Conservation (phyloP, 805 yeast genomes). For the Wickerhamiella occidentalis region DNA sequence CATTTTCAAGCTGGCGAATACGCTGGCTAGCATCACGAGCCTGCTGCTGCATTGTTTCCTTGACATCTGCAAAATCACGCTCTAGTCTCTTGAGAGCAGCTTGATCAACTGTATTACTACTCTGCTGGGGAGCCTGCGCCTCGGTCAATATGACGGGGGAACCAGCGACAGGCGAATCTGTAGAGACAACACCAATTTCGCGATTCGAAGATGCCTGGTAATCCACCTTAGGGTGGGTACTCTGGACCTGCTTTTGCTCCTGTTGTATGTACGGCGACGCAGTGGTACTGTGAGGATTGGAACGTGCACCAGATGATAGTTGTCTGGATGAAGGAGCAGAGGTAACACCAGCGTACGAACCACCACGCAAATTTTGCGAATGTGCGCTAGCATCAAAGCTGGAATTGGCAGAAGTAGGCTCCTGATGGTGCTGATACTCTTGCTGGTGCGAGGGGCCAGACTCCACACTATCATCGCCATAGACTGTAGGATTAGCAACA, state of each 20-base stretch:
- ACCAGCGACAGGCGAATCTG: background rate
- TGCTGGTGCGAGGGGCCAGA: background rate
- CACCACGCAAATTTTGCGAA: background rate
- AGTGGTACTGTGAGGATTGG: background rate
- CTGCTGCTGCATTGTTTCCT: slow-evolving; percentile 19
- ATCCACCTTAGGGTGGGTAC: background rate
- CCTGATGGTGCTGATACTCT: background rate
- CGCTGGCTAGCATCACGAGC: slow-evolving; percentile 22
- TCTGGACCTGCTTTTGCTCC: background rate
- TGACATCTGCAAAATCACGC: slow-evolving; percentile 21
- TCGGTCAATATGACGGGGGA: background rate
- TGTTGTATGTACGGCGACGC: background rate
- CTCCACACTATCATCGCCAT: background rate
- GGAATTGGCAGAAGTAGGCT: background rate
- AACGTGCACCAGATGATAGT: background rate
- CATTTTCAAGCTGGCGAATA: slow-evolving; percentile 14
- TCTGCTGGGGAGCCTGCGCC: background rate
- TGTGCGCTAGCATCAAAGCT: background rate
- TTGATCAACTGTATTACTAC: background rate
- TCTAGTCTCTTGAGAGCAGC: slow-evolving; percentile 15
- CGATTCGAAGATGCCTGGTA: background rate
- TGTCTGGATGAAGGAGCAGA: background rate
- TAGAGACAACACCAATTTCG: background rate
- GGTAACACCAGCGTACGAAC: background rate
- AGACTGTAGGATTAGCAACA: background rate